Percentiles rank a stretch among this genome's conserved stretches.
These are phyloP conservation scores for Ascobolus immersus DNA, from an alignment of 495 filamentous ascomycete species.

Conservation along the genomic window DNA sequence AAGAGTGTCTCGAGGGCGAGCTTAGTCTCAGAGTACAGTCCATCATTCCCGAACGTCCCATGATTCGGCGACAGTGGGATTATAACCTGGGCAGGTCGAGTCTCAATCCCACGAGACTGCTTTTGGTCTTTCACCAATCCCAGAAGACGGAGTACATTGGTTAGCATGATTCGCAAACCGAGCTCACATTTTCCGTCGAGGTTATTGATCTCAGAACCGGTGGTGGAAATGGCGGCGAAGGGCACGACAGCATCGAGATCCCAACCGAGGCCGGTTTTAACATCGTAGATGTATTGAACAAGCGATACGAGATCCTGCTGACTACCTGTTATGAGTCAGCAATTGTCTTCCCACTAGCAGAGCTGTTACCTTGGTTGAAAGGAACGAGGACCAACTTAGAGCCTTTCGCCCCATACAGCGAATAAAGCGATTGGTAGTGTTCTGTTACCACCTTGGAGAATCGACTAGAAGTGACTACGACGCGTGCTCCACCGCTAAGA, in stretches of 20 bases:
- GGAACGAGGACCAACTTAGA: slow-evolving; percentile 94
- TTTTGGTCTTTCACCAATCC: slow-evolving; percentile 81
- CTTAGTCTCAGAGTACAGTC: slow-evolving; percentile 95
- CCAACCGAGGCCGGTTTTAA: slow-evolving; percentile 93
- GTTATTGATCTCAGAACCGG: slow-evolving; percentile 88
- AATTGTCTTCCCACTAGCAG: background rate
- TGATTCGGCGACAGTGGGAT: slow-evolving; percentile 93
- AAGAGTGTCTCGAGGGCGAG: slow-evolving; percentile 90
- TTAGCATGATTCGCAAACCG: slow-evolving; percentile 97
- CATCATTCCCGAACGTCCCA: slow-evolving; percentile 93
- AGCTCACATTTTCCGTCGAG: slow-evolving; percentile 97
- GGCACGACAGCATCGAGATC: slow-evolving; percentile 90
- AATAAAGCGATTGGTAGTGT: slow-evolving; percentile 98
- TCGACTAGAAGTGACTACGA: slow-evolving; percentile 82
- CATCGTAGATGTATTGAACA: slow-evolving; percentile 82
- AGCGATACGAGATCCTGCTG: slow-evolving; percentile 90
- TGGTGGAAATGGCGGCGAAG: slow-evolving; percentile 92
- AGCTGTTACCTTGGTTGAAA: slow-evolving; percentile 54
- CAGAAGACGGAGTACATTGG: slow-evolving; percentile 76
- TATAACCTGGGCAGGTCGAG: slow-evolving; percentile 85
- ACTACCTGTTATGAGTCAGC: slow-evolving; percentile 25
- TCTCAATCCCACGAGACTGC: slow-evolving; percentile 62
- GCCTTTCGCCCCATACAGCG: slow-evolving; percentile 71
- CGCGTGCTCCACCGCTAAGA: slow-evolving; percentile 87
- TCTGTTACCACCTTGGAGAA: slow-evolving; percentile 95